Evolutionary conservation across 2,329 filamentous ascomycete genomes (phyloP), one percentile per base, ranked within the genome.

Genomic region (Stenocarpella maydis): DNA sequence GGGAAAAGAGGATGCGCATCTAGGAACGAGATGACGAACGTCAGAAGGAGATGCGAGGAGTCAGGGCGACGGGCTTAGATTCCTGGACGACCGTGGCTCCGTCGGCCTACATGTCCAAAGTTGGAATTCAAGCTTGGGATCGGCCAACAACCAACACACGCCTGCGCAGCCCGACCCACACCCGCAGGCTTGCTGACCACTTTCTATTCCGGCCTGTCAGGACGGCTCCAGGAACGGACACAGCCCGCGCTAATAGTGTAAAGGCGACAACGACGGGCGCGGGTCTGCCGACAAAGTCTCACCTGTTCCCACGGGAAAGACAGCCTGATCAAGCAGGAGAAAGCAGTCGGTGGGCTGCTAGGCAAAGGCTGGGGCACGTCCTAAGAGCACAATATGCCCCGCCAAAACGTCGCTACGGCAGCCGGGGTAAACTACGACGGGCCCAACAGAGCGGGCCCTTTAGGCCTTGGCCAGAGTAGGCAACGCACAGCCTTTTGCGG

Each of bases 11-110:
- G 31, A 53, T 58, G 41, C 26, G 67, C 55, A 49, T 70, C 41
- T 70, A 60, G 49, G 43, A 69, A 69, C 53, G 60, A 65, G 67
- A 70, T 64, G 58, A 53, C 66, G 65, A 68, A 63, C 54, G 65
- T 63, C 65, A 67, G 63, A 65, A 45, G 61, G 63, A 58, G 68
- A 67, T 53, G 63, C 53, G 31, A 61, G 55, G 67, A 41, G 64
- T 43, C 52, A 67, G 52, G 52, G 52, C 65, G 26, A 50, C 28
- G 41, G 61, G 61, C 61, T 61, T 66, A 49, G 47, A 31, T 50
- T 63, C 58, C 58, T 63, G 58, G 58, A 43, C 41, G 41, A 66
- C 53, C 52, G 63, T 55, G 37, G 53, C 43, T 43, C 45, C 58
- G 54, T 65, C 31, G 52, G 67, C 49, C 53, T 69, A 55, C 43